Base-by-base conservation (phyloP, 1,139 yeast species). In the Lodderomyces jiufengensis region DNA sequence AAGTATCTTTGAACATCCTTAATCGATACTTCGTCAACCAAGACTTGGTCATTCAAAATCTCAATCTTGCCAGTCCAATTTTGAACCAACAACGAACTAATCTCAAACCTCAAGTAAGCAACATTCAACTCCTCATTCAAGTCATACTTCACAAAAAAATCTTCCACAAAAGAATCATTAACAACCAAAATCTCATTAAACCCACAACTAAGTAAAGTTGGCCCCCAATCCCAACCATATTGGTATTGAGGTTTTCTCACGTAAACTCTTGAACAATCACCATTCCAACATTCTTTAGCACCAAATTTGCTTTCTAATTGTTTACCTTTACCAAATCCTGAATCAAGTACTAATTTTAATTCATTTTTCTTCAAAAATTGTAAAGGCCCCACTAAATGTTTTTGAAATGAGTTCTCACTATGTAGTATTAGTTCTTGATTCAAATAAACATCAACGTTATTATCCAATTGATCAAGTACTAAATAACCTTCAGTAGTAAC, bases 191-290 rank as follows among this genome's bases (percentile, higher is more conserved):
- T 23, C 49, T 52, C 1, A 72, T 59, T 0, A 9, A 74, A 73
- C 5, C 78, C 78, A 49, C 73, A 67, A 11, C 73, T 62, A 48
- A 70, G 54, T 33, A 72, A 48, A 1, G 59, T 49, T 6, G 78
- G 79, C 9, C 78, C 78, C 80, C 80, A 74, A 49, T 74, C 80
- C 80, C 80, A 74, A 3, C 80, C 80, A 48, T 60, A 74, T 41
- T 73, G 78, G 46, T 72, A 73, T 47, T 72, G 79, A 1, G 79
- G 75, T 47, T 74, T 74, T 42, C 80, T 54, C 8, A 67, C 63
- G 38, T 69, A 63, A 29, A 68, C 51, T 29, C 79, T 52, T 27
- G 59, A 49, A 6, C 61, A 37, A 31, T 68, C 74, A 3, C 75
- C 76, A 46, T 66, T 70, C 47, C 57, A 59, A 42, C 67, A 50